phyloP scores from a whole-genome alignment of 2,329 filamentous ascomycete species.

The Aspergillus felis region DNA sequence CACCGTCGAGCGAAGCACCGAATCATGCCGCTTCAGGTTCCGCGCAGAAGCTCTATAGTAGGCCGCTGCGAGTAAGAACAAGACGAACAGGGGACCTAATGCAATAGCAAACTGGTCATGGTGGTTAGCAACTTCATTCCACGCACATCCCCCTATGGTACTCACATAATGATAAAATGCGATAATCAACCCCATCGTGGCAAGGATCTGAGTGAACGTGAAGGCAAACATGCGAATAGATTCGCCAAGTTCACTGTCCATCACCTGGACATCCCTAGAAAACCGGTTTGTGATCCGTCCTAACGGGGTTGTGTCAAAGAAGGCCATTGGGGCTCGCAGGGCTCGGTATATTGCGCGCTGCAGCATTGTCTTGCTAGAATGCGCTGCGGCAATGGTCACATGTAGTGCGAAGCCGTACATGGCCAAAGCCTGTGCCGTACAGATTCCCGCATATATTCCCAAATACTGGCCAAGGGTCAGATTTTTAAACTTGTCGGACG shows the following conservation, averaged over 20 bases:
- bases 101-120: conserved; percentile 60
- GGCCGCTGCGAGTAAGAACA: conserved; percentile 77
- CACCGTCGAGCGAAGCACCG: conserved; percentile 78
- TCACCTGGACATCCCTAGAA: conserved; percentile 89
- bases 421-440: conserved; percentile 64
- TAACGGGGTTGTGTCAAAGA: conserved; percentile 95
- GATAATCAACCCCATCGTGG: conserved; percentile 86
- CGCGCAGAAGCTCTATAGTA: conserved; percentile 91
- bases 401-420: conserved; percentile 78
- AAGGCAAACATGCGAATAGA: conserved; percentile 90
- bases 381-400: conserved; percentile 75
- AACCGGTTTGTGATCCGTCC: conserved; percentile 96
- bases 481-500: conserved; percentile 65
- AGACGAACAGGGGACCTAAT: conserved; percentile 63
- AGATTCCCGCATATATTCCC: conserved; percentile 66
- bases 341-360: conserved; percentile 74
- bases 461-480: conserved; percentile 67
- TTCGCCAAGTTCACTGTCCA: conserved; percentile 90
- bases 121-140: conserved; percentile 1
- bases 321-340: conserved; percentile 69
- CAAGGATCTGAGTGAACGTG: conserved; percentile 74
- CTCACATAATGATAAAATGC: conserved; percentile 79
- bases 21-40: conserved; percentile 91
- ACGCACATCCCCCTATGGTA: background rate
- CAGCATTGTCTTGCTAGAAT: conserved; percentile 76